Percentiles rank a stretch among this genome's conserved stretches.
These are phyloP conservation scores for Cercophora newfieldiana DNA, from an alignment of 495 filamentous ascomycete genomes.

Conservation along the genomic window DNA sequence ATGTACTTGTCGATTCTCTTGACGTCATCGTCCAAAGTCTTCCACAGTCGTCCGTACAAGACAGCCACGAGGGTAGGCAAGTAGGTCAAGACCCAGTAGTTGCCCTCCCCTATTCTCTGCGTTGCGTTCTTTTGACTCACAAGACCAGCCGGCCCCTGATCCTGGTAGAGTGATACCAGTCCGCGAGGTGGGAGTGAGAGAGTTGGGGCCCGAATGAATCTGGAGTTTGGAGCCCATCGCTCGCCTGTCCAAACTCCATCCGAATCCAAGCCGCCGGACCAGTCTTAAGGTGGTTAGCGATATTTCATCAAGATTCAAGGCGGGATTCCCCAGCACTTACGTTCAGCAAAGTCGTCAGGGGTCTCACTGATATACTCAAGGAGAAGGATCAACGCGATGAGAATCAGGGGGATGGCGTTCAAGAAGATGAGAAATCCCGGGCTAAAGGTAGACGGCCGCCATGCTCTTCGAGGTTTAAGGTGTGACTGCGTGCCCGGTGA, in stretches of 20 bases:
- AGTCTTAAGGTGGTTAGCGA: neutral
- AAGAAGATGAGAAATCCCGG: neutral
- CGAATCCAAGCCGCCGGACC: neutral
- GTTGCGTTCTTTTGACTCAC: conserved; percentile 2
- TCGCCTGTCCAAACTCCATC: conserved; percentile 6
- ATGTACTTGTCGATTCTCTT: conserved; percentile 8
- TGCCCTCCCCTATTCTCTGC: neutral
- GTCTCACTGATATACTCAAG: neutral
- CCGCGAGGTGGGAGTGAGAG: neutral
- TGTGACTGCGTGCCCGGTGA: too few species aligned
- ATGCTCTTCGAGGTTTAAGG: neutral
- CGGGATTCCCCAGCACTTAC: neutral
- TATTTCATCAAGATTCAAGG: neutral
- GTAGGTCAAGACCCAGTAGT: conserved; percentile 5
- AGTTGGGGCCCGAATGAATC: neutral
- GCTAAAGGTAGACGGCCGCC: conserved; percentile 9
- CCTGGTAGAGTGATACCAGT: conserved; percentile 3
- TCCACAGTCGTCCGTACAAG: conserved; percentile 10
- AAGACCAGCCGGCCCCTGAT: neutral
- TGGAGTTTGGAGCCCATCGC: neutral
- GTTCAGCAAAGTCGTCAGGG: neutral
- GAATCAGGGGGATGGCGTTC: neutral
- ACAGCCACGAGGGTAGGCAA: conserved; percentile 7
- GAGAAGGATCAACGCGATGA: neutral
- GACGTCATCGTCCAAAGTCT: conserved; percentile 12